Evolutionary conservation across 495 filamentous ascomycete species (phyloP).

Genomic region (Sphaerosporella brunnea): DNA sequence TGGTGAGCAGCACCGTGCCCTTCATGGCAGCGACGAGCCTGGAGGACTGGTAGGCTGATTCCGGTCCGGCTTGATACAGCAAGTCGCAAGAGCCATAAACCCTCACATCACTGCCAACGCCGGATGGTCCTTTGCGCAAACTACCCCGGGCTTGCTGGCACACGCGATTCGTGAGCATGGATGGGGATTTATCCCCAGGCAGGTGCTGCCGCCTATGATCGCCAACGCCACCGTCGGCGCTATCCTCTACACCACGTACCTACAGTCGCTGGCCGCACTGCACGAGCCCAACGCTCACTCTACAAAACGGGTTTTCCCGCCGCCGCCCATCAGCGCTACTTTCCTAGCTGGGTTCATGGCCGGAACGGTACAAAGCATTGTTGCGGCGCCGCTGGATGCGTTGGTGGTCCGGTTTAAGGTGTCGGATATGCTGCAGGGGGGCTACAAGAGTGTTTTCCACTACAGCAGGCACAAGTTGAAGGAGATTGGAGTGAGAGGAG

Average conservation of each 20-base stretch:
- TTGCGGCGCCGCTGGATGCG: slow-evolving; percentile 79
- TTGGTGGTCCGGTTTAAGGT: slow-evolving; percentile 64
- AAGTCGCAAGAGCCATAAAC: slow-evolving; percentile 44
- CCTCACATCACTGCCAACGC: slow-evolving; percentile 36
- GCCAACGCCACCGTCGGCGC: slow-evolving; percentile 77
- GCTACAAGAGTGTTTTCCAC: slow-evolving; percentile 65
- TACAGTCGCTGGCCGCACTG: slow-evolving; percentile 55
- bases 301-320: slow-evolving; percentile 55
- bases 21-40: too few relatives aligned
- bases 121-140: slow-evolving; percentile 51
- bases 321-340: slow-evolving; percentile 44
- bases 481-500: slow-evolving; percentile 61
- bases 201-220: slow-evolving; percentile 68
- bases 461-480: slow-evolving; percentile 55
- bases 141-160: slow-evolving; percentile 58
- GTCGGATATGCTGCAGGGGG: slow-evolving; percentile 46
- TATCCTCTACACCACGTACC: slow-evolving; percentile 72
- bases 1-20: slow-evolving; percentile 33
- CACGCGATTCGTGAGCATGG: slow-evolving; percentile 65
- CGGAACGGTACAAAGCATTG: slow-evolving; percentile 56
- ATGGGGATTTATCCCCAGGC: slow-evolving; percentile 74
- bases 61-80: too few relatives aligned
- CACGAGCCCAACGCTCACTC: slow-evolving; percentile 54
- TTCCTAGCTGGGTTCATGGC: slow-evolving; percentile 64
- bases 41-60: too few relatives aligned